phyloP scores from a whole-genome alignment of 345 rosid species.

The Pseudoturritis turrita region DNA sequence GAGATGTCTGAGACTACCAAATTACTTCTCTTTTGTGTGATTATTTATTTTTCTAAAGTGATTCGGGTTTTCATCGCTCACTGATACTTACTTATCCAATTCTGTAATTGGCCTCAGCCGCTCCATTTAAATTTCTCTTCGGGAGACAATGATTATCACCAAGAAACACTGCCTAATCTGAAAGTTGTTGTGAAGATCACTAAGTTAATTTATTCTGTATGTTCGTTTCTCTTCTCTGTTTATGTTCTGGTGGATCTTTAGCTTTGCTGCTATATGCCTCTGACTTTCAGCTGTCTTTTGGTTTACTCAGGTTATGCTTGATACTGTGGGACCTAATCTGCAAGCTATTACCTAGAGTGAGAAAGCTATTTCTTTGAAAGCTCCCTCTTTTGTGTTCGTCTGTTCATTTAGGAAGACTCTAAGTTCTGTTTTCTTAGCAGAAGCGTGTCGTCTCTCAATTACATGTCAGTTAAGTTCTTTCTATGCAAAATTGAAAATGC shows the following conservation, averaged over 20 bases:
- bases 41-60: not conserved
- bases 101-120: conserved; percentile 40
- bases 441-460: no score
- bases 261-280: not conserved
- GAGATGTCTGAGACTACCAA: conserved; percentile 73
- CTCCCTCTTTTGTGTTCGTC: not conserved
- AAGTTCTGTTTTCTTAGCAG: no score
- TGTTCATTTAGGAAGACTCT: no score
- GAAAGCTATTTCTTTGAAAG: conserved; percentile 66
- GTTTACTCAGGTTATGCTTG: conserved; percentile 75
- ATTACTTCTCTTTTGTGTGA: not conserved
- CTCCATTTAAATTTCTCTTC: conserved; percentile 92
- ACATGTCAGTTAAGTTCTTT: no score
- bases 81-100: not conserved
- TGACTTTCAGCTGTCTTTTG: not conserved
- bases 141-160: conserved; percentile 75
- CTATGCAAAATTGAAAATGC: no score
- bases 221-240: not conserved
- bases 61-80: not conserved
- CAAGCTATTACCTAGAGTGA: conserved; percentile 78
- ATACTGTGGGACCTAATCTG: no score
- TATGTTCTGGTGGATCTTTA: not conserved
- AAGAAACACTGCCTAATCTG: conserved; percentile 73
- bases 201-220: conserved; percentile 85
- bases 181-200: conserved; percentile 70